These are phyloP conservation scores for Diaporthe citri DNA, from an alignment of 2,329 filamentous ascomycete genomes.

Conservation along the genomic window DNA sequence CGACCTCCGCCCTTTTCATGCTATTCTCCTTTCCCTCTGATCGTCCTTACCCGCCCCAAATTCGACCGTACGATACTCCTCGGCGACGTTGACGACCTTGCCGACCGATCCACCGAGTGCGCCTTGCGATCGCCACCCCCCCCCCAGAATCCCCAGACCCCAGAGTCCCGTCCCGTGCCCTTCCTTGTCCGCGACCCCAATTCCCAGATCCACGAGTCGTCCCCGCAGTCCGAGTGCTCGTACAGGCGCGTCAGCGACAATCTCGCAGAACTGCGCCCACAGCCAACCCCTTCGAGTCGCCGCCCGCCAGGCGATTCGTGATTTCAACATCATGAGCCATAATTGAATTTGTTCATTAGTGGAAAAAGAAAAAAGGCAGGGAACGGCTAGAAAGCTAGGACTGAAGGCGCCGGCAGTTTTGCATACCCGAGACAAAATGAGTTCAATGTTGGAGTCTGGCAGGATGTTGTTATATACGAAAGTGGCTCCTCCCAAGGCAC, in stretches of 20 bases:
- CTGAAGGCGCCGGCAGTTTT: background rate
- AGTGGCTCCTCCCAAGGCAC: constrained; percentile 67
- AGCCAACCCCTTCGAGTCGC: background rate
- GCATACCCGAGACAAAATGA: background rate
- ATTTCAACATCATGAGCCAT: constrained; percentile 20
- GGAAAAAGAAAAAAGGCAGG: background rate
- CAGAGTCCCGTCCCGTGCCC: constrained; percentile 6
- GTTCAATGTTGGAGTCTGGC: constrained; percentile 23
- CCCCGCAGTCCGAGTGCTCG: constrained; percentile 22
- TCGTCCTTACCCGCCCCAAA: background rate
- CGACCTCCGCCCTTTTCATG: background rate
- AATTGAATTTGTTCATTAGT: background rate
- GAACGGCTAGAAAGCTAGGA: background rate
- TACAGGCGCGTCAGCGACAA: constrained; percentile 9
- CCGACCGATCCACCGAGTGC: constrained; percentile 15
- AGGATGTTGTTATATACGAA: constrained; percentile 71
- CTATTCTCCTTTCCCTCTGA: background rate
- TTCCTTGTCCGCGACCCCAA: constrained; percentile 35
- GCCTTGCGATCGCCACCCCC: constrained; percentile 3
- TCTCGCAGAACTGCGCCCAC: constrained; percentile 2
- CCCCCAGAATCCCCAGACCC: constrained; percentile 15
- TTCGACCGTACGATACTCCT: background rate
- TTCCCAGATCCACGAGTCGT: constrained; percentile 19
- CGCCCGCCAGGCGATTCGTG: constrained; percentile 6
- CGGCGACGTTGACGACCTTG: constrained; percentile 15